Evolutionary conservation across 352 stramenopile species (phyloP), one percentile per base, ranked within the genome.

Genomic region (Globisporangium irregulare): DNA sequence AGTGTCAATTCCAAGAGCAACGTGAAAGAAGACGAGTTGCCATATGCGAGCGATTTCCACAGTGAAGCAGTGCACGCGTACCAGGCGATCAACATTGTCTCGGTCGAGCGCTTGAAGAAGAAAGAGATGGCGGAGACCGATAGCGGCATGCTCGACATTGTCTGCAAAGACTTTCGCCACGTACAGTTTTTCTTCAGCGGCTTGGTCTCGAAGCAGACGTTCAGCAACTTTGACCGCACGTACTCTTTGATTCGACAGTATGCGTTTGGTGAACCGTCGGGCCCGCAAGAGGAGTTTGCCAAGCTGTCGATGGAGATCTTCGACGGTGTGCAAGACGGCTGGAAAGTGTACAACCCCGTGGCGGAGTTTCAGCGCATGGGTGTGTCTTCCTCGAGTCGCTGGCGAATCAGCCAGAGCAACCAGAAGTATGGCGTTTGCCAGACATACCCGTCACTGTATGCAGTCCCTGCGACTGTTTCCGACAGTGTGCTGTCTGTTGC

Each of bases 141-240:
- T 60, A 90, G 72, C 38, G 87, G 87, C 10, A 32, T 93, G 24
- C 64, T 95, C 7, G 84, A 93, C 55, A 63, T 95, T 41, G 72
- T 91, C 12, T 89, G 84, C 65, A 95, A 95, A 57, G 87, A 95
- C 73, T 91, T 94, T 53, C 86, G 87, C 4, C 86, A 83, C 41
- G 67, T 93, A 8, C 86, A 93, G 61, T 90, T 95, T 67, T 67
- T 86, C 38, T 93, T 94, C 63, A 76, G 83, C 56, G 84, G 86
- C 2, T 73, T 95, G 18, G 83, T 95, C 1, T 79, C 81, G 51
- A 86, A 90, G 59, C 87, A 94, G 51, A 92, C 84, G 27, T 95
- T 93, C 68, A 88, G 79, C 55, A 73, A 81, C 36, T 94, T 95
- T 55, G 87, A 94, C 55, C 73, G 81, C 12, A 89, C 86, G 6